A percentile compares a stretch with the other conserved stretches of the same genome.
These are phyloP conservation scores for Biscutella laevigata DNA, from an alignment of 441 rosid genomes.

Conservation along the genomic window DNA sequence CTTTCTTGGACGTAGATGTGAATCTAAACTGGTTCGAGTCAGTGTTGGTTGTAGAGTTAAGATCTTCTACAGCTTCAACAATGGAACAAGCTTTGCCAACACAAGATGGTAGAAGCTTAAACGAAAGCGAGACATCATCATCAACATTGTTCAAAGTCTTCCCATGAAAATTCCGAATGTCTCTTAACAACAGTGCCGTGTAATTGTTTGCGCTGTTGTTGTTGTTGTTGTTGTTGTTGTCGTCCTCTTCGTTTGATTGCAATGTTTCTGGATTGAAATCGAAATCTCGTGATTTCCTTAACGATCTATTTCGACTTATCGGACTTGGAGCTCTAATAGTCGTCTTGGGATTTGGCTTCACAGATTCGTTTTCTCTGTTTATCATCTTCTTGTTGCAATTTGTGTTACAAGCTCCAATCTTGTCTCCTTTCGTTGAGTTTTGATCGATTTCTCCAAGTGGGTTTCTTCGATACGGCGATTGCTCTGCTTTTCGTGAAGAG, in stretches of 20 bases:
- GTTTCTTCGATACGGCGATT: conserved; percentile 63
- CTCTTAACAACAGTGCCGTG: conserved; percentile 59
- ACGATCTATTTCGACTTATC: conserved; percentile 47
- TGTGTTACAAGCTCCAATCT: no score
- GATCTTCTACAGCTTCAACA: conserved; percentile 80
- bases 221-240: neutral
- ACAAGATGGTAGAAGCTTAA: conserved; percentile 43
- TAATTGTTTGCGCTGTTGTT: conserved; percentile 10
- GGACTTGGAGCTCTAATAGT: conserved; percentile 11
- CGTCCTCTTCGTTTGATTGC: conserved; percentile 27
- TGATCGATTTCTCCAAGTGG: conserved; percentile 58
- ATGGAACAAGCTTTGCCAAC: conserved; percentile 76
- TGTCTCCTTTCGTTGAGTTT: conserved; percentile 34
- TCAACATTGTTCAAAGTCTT: no score
- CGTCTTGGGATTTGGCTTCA: conserved; percentile 7
- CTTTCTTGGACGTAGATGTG: conserved; percentile 27
- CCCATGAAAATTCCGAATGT: conserved; percentile 73
- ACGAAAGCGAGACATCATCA: neutral
- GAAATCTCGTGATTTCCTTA: conserved; percentile 57
- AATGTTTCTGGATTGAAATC: conserved; percentile 17
- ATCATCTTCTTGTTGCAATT: conserved; percentile 12
- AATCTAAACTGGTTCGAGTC: neutral
- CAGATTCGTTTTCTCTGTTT: conserved; percentile 28
- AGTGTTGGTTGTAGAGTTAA: conserved; percentile 56
- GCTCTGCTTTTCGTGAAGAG: conserved; percentile 45